A percentile compares a stretch with the other conserved stretches of the same genome.
These are phyloP conservation scores for Calendula officinalis DNA, from an alignment of 129 eudicot species.

Conservation along the genomic window DNA sequence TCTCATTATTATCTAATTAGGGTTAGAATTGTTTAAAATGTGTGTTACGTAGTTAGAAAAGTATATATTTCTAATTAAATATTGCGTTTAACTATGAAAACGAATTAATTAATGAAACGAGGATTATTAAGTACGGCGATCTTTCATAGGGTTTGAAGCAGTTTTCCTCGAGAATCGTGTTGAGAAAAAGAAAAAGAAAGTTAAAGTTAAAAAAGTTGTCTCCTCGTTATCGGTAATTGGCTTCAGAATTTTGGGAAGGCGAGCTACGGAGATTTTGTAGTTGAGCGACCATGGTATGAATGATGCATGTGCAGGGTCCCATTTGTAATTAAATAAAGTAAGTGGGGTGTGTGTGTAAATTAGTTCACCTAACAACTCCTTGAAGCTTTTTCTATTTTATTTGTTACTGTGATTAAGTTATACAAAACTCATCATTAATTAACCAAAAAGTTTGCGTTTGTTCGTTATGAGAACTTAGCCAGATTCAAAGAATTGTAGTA, in stretches of 20 bases:
- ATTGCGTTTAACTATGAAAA: no score
- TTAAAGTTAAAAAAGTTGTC: conserved; percentile 19
- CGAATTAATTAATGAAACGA: neutral
- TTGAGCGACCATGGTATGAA: conserved; percentile 19
- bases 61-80: no score
- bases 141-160: conserved; percentile 2
- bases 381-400: neutral
- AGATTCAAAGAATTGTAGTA: no score
- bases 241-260: conserved; percentile 30
- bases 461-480: neutral
- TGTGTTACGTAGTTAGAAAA: no score
- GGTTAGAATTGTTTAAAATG: no score
- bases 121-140: conserved; percentile 9
- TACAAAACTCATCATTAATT: neutral
- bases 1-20: no score
- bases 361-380: conserved; percentile 12
- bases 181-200: conserved; percentile 6
- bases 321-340: conserved; percentile 13
- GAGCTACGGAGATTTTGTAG: conserved; percentile 34
- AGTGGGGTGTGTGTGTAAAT: conserved; percentile 13
- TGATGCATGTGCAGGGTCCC: conserved; percentile 25
- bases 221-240: conserved; percentile 26
- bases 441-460: neutral
- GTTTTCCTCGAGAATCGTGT: conserved; percentile 7
- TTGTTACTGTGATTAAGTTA: neutral